A percentile compares a stretch with the other conserved stretches of the same genome.
phyloP scores from a whole-genome alignment of 768 basidiomycete genomes.

The Rhodotorula graminis region DNA sequence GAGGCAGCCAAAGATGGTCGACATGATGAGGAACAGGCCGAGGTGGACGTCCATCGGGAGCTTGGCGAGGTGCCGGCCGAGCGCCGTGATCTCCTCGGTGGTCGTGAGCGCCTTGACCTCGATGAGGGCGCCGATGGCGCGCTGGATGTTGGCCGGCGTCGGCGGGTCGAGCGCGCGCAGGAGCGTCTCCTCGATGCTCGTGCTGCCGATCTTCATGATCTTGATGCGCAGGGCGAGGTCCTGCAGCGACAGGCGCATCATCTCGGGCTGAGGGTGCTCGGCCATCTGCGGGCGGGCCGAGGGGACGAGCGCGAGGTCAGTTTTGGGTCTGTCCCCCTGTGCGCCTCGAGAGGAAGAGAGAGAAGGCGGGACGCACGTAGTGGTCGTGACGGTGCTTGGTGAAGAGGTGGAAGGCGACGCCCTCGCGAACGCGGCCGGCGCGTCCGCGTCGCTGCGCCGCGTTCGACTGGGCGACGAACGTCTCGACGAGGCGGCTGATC shows the following conservation, averaged over 20 bases:
- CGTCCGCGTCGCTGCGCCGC: constrained; percentile 62
- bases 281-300: constrained; percentile 59
- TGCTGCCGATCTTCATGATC: constrained; percentile 84
- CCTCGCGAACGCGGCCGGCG: constrained; percentile 82
- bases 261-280: constrained; percentile 88
- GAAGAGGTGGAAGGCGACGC: constrained; percentile 92
- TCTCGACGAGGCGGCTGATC: constrained; percentile 83
- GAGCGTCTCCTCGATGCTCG: constrained; percentile 82
- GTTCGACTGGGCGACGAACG: constrained; percentile 67
- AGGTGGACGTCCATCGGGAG: constrained; percentile 93
- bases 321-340: too few relatives aligned
- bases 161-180: constrained; percentile 86
- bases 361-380: constrained; percentile 52
- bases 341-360: not conserved
- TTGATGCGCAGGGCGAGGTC: constrained; percentile 87
- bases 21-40: constrained; percentile 82
- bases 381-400: constrained; percentile 80
- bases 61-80: constrained; percentile 83
- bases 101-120: constrained; percentile 80
- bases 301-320: not conserved
- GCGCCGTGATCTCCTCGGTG: constrained; percentile 85
- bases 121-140: constrained; percentile 82
- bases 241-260: constrained; percentile 85
- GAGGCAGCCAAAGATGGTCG: constrained; percentile 78
- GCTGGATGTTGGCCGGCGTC: constrained; percentile 72